Base-by-base conservation (phyloP, 345 rosid species). In the Pistacia integerrima region DNA sequence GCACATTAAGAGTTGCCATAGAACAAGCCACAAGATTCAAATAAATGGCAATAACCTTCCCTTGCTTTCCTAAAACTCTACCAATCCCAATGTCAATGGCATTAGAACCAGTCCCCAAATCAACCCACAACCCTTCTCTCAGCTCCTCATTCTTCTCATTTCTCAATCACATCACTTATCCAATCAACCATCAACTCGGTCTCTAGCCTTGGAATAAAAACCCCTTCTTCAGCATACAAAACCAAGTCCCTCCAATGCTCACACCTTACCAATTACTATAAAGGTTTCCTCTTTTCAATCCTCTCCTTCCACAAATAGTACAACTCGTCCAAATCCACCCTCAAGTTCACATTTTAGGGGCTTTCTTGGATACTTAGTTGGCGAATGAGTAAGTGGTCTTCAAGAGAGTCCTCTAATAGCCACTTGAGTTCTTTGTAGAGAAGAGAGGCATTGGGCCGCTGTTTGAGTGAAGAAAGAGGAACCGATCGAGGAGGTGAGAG, bases 41-140 rank as follows among this genome's bases (percentile, higher is more conserved):
- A 84, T 95, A 97, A 2, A 93, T 89, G 59, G 97, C 97, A 74
- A 93, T 69, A 60, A 95, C 90, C 69, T 76, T 87, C 73, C 93
- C 94, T 30, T 51, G 41, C 44, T 56, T 44, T 13, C 86, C 86
- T 67, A 88, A 75, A 16, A 80, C 71, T 84, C 76, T 85, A 13
- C 86, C 92, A 81, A 90, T 80, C 3, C 94, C 97, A 55, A 93
- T 87, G 4, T 97, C 94, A 83, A 96, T 80, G 11, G 99, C 98
- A 33, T 97, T 98, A 55, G 90, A 88, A 18, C 97, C 98, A 6
- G 99, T 93, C 20, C 97, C 99, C 70, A 22, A 22, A 0, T 22
- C 22, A 22, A 22, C 22, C 22, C 22, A 22, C 22, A 22, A 22
- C 22, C 22, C 22, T 22, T 22, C 22, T 22, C 22, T 22, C 76